Base-by-base conservation (phyloP, 176 grass and related monocot species). In the Cymbopogon citratus region DNA sequence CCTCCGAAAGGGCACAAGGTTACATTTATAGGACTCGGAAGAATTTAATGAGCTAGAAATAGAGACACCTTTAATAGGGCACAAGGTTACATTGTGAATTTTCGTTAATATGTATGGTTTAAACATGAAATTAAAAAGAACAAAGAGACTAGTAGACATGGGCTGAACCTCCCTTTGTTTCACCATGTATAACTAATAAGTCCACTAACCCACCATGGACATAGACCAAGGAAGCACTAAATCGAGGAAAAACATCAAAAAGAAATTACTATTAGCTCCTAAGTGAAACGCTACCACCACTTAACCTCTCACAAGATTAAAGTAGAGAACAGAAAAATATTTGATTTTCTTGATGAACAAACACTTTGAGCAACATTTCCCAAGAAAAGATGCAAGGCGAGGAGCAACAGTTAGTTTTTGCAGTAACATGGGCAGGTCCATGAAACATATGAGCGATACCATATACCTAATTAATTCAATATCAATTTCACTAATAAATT, bases 401-500 rank as follows among this genome's bases (percentile, higher is more conserved):
- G 26, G 27, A 73, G 45, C 43, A 59, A 45, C 11, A 15, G 19
- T 78, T 45, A 41, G 9, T 28, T 56, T 78, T 46, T 78, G n/a
- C 34, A 34, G 15, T 13, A 78, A 72, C 18, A 84, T 23, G 48
- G 49, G 5, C 40, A 59, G 10, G 6, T 77, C 14, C 18, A 63
- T 69, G 12, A 49, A 77, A 71, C 39, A 77, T 49, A 71, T 83
- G 19, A n/a, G n/a, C n/a, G n/a, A n/a, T n/a, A n/a, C n/a, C n/a
- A n/a, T n/a, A n/a, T 23, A 27, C 11, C 76, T 57, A 38, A 78
- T 67, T 69, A 54, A 36, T 31, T 71, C 5, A 44, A 63, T 39
- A 19, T 23, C 18, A 68, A 67, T 26, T 66, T 38, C 56, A 85
- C 25, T 19, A 16, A 54, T 66, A 56, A 26, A 71, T 25, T 75